phyloP scores from a whole-genome alignment of 2,329 filamentous ascomycete genomes.

The Fusarium napiforme region DNA sequence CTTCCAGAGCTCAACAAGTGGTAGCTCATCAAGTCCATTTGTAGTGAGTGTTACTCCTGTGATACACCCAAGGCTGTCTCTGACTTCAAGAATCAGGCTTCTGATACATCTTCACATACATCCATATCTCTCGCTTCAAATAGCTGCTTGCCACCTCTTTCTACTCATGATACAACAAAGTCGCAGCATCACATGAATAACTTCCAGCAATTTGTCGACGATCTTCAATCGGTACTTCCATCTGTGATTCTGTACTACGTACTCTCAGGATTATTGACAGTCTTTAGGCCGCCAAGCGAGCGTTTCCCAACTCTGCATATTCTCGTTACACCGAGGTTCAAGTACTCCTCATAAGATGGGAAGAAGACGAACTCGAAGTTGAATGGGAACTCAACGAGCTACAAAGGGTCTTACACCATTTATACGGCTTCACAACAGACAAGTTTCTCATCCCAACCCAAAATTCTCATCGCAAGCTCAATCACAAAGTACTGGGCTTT shows the following conservation, averaged over 20 bases:
- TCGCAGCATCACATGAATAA: slow-evolving; percentile 44
- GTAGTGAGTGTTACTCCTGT: slow-evolving; percentile 26
- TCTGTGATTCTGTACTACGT: no score
- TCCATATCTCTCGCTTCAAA: slow-evolving; percentile 40
- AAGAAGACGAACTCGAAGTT: slow-evolving; percentile 44
- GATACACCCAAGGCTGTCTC: background rate
- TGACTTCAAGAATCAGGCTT: slow-evolving; percentile 37
- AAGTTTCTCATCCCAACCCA: slow-evolving; percentile 41
- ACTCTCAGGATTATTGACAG: slow-evolving; percentile 2
- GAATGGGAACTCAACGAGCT: slow-evolving; percentile 40
- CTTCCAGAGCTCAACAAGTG: slow-evolving; percentile 41
- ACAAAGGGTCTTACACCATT: slow-evolving; percentile 30
- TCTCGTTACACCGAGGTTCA: slow-evolving; percentile 43
- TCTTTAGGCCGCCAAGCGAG: slow-evolving; percentile 37
- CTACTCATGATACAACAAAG: slow-evolving; percentile 43
- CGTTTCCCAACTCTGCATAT: slow-evolving; percentile 43
- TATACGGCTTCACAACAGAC: slow-evolving; percentile 39
- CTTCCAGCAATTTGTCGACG: slow-evolving; percentile 35
- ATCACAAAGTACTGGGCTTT: slow-evolving; percentile 38
- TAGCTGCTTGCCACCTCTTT: slow-evolving; percentile 33
- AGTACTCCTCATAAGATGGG: slow-evolving; percentile 42
- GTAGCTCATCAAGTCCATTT: slow-evolving; percentile 40
- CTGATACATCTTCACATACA: slow-evolving; percentile 42
- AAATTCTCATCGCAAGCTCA: slow-evolving; percentile 42
- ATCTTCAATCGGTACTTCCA: slow-evolving; percentile 35